A percentile compares a stretch with the other conserved stretches of the same genome.
These are phyloP conservation scores for Cupressus sempervirens DNA, from an alignment of 75 land plant genomes.

Conservation along the genomic window DNA sequence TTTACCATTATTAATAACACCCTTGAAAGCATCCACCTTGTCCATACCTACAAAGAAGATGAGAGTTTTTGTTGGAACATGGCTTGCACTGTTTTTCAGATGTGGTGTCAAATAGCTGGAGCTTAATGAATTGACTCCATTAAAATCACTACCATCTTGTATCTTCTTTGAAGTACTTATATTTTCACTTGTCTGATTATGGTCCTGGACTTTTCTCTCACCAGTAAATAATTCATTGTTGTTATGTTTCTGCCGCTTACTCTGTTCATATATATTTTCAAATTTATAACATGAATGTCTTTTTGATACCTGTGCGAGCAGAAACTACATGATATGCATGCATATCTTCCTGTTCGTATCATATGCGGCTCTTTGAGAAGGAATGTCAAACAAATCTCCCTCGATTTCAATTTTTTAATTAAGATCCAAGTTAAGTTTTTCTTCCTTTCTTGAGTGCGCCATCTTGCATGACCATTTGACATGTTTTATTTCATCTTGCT, in stretches of 20 bases:
- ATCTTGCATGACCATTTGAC: too few relatives aligned
- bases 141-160: background rate
- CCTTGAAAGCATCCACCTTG: too few relatives aligned
- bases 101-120: background rate
- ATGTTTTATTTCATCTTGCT: too few relatives aligned
- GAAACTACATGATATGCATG: too few relatives aligned
- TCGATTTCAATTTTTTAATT: background rate
- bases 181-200: background rate
- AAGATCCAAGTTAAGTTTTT: background rate
- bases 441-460: constrained; percentile 4
- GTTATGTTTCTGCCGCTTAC: background rate
- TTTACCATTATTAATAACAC: too few relatives aligned
- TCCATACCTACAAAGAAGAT: too few relatives aligned
- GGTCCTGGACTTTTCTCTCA: background rate
- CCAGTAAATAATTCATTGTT: background rate
- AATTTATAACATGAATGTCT: background rate
- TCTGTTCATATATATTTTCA: background rate
- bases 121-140: background rate
- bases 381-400: too few relatives aligned
- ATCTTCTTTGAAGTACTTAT: background rate
- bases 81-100: background rate
- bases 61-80: background rate
- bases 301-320: background rate
- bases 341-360: background rate
- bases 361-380: too few relatives aligned